Conservation (phyloP, 257 asterid genomes). For the Nicotiana obtusifolia region DNA sequence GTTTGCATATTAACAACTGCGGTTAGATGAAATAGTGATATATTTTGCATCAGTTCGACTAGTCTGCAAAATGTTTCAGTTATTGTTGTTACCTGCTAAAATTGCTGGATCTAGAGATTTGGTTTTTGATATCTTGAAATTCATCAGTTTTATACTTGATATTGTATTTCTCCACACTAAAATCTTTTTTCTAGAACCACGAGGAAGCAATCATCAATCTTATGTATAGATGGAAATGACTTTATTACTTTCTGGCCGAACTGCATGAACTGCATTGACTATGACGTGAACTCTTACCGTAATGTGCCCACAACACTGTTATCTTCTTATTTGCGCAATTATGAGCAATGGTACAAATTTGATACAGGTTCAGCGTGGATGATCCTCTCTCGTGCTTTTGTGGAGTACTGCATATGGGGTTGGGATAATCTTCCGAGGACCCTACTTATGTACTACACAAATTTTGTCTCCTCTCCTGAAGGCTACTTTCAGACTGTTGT, state of each 20-base stretch:
- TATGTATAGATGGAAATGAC: background rate
- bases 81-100: background rate
- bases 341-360: background rate
- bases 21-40: background rate
- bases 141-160: background rate
- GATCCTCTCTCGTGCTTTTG: slow-evolving; percentile 76
- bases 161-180: background rate
- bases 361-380: slow-evolving; percentile 95
- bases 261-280: background rate
- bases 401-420: slow-evolving; percentile 87
- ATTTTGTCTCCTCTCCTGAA: slow-evolving; percentile 90
- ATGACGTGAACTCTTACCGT: background rate
- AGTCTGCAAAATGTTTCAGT: background rate
- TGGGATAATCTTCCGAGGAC: slow-evolving; percentile 97
- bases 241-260: background rate
- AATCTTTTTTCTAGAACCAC: background rate
- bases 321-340: background rate
- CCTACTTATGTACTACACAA: slow-evolving; percentile 90
- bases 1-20: background rate
- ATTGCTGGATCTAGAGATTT: background rate
- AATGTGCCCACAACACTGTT: background rate
- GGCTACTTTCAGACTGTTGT: slow-evolving; percentile 89
- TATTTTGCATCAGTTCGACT: background rate
- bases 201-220: background rate
- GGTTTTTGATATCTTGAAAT: background rate